Evolutionary conservation across 2,329 filamentous ascomycete genomes (phyloP).

Genomic region (Talaromyces albobiverticillius): DNA sequence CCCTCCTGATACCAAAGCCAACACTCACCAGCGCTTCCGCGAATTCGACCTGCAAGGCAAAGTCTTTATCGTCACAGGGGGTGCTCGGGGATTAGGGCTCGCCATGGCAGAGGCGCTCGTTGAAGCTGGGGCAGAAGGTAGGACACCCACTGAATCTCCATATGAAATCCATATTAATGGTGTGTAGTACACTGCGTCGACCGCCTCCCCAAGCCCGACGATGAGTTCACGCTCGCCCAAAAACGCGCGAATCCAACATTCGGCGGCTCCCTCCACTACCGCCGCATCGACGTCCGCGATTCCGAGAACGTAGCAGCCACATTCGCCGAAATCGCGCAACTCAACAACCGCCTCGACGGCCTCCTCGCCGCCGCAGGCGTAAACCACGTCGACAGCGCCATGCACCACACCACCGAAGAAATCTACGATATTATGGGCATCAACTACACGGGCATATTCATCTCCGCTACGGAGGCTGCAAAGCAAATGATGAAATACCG

Average conservation of each 20-base stretch:
- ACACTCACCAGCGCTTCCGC: slow-evolving; percentile 31
- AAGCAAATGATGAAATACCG: slow-evolving; percentile 50
- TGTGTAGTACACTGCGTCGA: slow-evolving; percentile 52
- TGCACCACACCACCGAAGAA: slow-evolving; percentile 41
- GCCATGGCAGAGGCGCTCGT: slow-evolving; percentile 47
- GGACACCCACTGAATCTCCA: too few species aligned
- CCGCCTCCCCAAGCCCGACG: slow-evolving; percentile 37
- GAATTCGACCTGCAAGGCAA: slow-evolving; percentile 43
- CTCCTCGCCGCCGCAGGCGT: slow-evolving; percentile 43
- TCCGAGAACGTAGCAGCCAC: slow-evolving; percentile 31
- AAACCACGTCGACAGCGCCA: slow-evolving; percentile 40
- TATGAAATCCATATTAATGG: too few species aligned
- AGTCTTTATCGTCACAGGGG: slow-evolving; percentile 44
- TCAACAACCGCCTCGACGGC: slow-evolving; percentile 38
- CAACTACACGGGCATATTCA: slow-evolving; percentile 51
- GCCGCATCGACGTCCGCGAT: slow-evolving; percentile 47
- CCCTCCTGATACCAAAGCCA: slow-evolving; percentile 22
- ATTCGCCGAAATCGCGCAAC: slow-evolving; percentile 33
- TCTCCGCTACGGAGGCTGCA: slow-evolving; percentile 47
- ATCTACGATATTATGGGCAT: slow-evolving; percentile 45
- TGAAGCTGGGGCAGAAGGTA: slow-evolving; percentile 48
- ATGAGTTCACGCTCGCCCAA: slow-evolving; percentile 41
- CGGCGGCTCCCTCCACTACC: slow-evolving; percentile 44
- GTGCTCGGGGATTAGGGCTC: slow-evolving; percentile 43
- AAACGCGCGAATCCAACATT: slow-evolving; percentile 34